Evolutionary conservation across 768 basidiomycete species (phyloP).

Genomic region (Nidula microcarpa): DNA sequence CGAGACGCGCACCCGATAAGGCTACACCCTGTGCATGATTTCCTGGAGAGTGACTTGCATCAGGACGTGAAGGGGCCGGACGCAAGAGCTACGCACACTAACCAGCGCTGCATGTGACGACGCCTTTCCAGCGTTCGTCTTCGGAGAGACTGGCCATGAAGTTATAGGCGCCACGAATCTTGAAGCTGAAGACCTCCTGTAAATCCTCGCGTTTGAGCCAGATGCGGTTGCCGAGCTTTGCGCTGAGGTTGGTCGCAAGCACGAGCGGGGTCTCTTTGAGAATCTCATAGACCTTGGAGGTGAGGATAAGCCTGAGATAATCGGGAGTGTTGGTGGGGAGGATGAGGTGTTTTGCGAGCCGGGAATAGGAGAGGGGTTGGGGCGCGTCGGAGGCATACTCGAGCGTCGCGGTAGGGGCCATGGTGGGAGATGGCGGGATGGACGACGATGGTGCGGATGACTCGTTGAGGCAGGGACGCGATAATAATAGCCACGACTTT

Average conservation of each 20-base stretch:
- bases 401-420: constrained; percentile 50
- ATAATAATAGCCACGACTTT: no score
- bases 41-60: constrained; percentile 42
- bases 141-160: constrained; percentile 89
- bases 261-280: constrained; percentile 89
- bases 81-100: constrained; percentile 71
- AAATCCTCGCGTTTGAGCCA: constrained; percentile 97
- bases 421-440: constrained; percentile 9
- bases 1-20: constrained; percentile 82
- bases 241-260: constrained; percentile 79
- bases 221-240: constrained; percentile 87
- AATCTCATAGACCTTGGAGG: constrained; percentile 88
- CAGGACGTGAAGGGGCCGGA: no score
- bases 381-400: constrained; percentile 73
- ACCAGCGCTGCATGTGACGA: constrained; percentile 98
- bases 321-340: constrained; percentile 72
- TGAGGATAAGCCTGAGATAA: constrained; percentile 84
- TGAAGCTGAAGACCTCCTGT: constrained; percentile 98
- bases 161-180: constrained; percentile 97
- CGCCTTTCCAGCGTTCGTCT: constrained; percentile 96
- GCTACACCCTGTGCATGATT: constrained; percentile 99
- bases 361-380: constrained; percentile 60
- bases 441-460: not conserved
- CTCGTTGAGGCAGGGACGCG: constrained; percentile 1
- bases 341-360: constrained; percentile 62